Evolutionary conservation across 2,329 filamentous ascomycete genomes (phyloP).

Genomic region (Colletotrichum sp.): DNA sequence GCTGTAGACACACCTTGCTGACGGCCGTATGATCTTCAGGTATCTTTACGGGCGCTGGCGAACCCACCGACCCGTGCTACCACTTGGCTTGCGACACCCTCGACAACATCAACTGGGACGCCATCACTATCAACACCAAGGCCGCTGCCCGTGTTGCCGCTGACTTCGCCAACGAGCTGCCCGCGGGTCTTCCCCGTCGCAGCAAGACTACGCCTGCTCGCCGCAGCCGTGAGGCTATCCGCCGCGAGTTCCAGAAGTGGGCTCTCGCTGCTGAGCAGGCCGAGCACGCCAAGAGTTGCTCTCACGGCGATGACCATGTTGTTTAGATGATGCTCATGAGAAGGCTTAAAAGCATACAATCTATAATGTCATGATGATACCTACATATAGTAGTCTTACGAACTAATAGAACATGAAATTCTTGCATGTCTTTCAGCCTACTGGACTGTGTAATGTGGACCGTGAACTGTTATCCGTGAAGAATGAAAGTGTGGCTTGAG

Average conservation of each 20-base stretch:
- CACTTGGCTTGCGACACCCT: conserved; percentile 45
- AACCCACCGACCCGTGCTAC: conserved; percentile 40
- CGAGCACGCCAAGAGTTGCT: conserved; percentile 19
- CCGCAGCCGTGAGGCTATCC: conserved; percentile 20
- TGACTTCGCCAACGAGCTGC: conserved; percentile 37
- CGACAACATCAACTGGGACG: conserved; percentile 45
- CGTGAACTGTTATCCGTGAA: background rate
- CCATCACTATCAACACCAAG: conserved; percentile 42
- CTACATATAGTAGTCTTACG: background rate
- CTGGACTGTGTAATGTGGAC: fast-evolving
- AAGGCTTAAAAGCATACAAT: background rate
- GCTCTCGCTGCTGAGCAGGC: conserved; percentile 20
- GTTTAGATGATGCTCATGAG: background rate
- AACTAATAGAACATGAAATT: background rate
- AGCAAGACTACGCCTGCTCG: conserved; percentile 28
- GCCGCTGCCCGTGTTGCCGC: conserved; percentile 57
- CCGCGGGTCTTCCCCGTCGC: conserved; percentile 36
- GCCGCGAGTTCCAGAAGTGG: conserved; percentile 24
- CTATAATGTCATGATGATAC: background rate
- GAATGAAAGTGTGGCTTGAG: background rate
- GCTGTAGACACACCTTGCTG: too few species aligned
- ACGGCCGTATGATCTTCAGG: conserved; percentile 15
- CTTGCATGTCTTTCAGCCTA: background rate
- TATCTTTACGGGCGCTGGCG: conserved; percentile 45
- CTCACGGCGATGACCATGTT: conserved; percentile 11